Evolutionary conservation across 441 rosid genomes (phyloP).

Genomic region (Erodium chrysanthum): DNA sequence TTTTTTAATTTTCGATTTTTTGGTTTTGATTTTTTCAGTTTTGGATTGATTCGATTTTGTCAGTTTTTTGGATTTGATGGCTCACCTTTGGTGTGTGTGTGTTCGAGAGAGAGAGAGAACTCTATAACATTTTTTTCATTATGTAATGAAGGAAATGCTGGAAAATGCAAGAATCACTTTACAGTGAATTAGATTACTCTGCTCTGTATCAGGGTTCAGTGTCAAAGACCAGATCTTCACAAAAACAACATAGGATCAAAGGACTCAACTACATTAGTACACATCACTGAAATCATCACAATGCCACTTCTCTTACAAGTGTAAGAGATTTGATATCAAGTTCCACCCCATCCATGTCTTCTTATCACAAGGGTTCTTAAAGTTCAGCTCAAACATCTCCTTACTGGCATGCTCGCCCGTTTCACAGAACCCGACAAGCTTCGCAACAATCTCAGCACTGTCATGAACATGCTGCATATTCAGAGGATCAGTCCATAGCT

Average conservation of each 20-base stretch:
- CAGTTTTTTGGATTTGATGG: no score
- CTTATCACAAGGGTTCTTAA: constrained; percentile 67
- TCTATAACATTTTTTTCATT: background rate
- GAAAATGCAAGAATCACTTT: background rate
- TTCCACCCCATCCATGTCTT: constrained; percentile 96
- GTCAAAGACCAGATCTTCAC: no score
- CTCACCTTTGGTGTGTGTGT: no score
- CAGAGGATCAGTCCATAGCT: constrained; percentile 89
- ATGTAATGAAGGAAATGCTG: background rate
- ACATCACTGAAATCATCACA: background rate
- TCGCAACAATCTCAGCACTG: constrained; percentile 92
- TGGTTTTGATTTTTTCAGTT: no score
- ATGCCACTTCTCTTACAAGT: constrained; percentile 33
- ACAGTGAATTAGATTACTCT: constrained; percentile 4
- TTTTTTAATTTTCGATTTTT: no score
- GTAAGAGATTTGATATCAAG: constrained; percentile 75
- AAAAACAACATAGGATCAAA: no score
- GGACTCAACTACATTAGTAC: no score
- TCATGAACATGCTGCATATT: constrained; percentile 72
- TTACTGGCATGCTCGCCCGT: constrained; percentile 65
- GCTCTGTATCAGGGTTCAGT: no score
- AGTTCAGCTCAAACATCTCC: constrained; percentile 97
- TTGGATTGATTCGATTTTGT: no score
- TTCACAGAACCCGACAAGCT: constrained; percentile 84
- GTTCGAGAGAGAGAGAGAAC: no score